Evolutionary conservation across 2,329 filamentous ascomycete genomes (phyloP), one percentile per base, ranked within the genome.

Genomic region (Beauveria sp.): DNA sequence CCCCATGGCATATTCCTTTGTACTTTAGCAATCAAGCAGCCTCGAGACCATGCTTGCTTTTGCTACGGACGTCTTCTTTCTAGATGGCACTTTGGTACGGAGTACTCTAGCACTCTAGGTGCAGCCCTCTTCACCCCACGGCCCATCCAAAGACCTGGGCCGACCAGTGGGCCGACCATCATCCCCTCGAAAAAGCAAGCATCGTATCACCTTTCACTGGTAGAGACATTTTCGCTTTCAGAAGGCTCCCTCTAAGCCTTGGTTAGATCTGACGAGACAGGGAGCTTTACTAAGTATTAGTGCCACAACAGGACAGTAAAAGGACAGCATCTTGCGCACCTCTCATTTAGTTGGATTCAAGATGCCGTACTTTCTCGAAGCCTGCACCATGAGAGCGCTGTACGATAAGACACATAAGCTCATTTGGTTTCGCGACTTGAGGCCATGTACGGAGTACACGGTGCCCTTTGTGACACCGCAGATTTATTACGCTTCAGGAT

Each of bases 181-280:
- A 60, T 46, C 50, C 58, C 58, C 58, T 54, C 58, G 16, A 53
- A 60, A 60, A 60, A 60, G 58, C 58, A 60, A 60, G 48, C 20
- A 26, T 42, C 5, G 40, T 46, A 20, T 53, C 20, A 40, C n/a
- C 40, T 60, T 53, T 38, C 14, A 28, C 26, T 40, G 28, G 49
- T 8, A 60, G 57, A 60, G n/a, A 50, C 55, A 50, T 24, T 40
- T 5, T 42, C 12, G 16, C 12, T 53, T 26, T 34, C 31, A 38
- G 26, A 20, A 42, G 24, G 28, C 45, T 20, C 45, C 43, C 3
- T 59, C 40, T 60, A 20, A 7, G 24, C 22, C 20, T 34, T 24
- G 10, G 18, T 31, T 31, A 34, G 28, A 57, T 26, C 5, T 31
- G n/a, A 31, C 28, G 56, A 51, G 51, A 59, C 46, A 59, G 18